Evolutionary conservation across 495 filamentous ascomycete genomes (phyloP).

Genomic region (Patellaria atrata): DNA sequence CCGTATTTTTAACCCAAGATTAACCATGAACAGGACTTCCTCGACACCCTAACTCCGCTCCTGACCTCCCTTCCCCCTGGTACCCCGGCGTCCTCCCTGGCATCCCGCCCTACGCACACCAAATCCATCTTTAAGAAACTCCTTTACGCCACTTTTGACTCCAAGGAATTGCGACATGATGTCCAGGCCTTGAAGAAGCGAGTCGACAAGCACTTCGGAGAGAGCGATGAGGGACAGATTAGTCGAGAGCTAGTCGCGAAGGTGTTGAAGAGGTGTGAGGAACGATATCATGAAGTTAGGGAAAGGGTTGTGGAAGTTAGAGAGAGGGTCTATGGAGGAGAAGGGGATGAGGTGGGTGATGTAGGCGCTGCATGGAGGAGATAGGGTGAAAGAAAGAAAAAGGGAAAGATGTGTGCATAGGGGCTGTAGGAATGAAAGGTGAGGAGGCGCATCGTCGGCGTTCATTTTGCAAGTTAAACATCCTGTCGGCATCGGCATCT

Average conservation of each 20-base stretch:
- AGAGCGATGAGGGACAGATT: conserved; percentile 59
- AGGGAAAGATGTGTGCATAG: no score
- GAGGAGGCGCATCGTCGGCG: no score
- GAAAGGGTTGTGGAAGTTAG: conserved; percentile 52
- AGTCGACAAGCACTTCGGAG: conserved; percentile 92
- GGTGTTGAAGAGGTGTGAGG: conserved; percentile 70
- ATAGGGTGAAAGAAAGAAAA: no score
- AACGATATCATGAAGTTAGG: conserved; percentile 57
- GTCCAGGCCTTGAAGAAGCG: conserved; percentile 75
- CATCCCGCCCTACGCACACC: conserved; percentile 62
- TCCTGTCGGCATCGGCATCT: no score
- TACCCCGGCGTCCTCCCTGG: conserved; percentile 38
- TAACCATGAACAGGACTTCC: conserved; percentile 47
- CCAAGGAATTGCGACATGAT: conserved; percentile 68
- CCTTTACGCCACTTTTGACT: conserved; percentile 60
- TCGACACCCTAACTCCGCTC: conserved; percentile 68
- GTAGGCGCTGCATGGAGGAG: conserved; percentile 8
- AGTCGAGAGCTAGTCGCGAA: conserved; percentile 56
- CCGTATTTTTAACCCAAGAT: not conserved
- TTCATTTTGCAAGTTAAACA: no score
- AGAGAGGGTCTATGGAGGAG: conserved; percentile 47
- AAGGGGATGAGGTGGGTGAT: conserved; percentile 37
- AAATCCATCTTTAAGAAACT: conserved; percentile 73
- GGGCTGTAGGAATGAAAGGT: no score
- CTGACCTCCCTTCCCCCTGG: conserved; percentile 30